A percentile compares a stretch with the other conserved stretches of the same genome.
phyloP scores from a whole-genome alignment of 2,329 filamentous ascomycete genomes.

The Ophiosphaerella narmari region DNA sequence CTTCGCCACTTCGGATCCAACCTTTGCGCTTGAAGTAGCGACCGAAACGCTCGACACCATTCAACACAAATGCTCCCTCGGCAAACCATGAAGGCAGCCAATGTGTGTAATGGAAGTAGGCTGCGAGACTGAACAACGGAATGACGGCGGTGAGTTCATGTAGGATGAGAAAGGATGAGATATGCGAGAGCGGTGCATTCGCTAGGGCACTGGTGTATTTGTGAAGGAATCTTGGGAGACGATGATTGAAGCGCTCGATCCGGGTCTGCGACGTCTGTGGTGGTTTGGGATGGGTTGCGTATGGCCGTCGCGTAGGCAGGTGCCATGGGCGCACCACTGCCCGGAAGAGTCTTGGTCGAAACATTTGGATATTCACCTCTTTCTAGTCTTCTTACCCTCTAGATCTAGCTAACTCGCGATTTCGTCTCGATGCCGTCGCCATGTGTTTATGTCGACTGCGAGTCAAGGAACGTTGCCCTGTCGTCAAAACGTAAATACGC shows the following conservation, averaged over 20 bases:
- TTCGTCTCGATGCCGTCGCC: background rate
- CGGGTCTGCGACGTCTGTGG: constrained; percentile 33
- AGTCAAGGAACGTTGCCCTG: constrained; percentile 6
- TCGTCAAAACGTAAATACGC: constrained; percentile 10
- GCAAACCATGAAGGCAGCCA: constrained; percentile 67
- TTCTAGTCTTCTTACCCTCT: constrained; percentile 4
- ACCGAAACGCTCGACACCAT: constrained; percentile 75
- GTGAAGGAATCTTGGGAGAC: constrained; percentile 67
- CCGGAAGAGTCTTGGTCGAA: constrained; percentile 9
- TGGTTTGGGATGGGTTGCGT: constrained; percentile 20
- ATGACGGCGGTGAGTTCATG: constrained; percentile 83
- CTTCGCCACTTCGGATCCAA: constrained; percentile 69
- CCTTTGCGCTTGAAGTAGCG: constrained; percentile 77
- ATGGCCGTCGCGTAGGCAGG: constrained; percentile 18
- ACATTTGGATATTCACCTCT: constrained; percentile 15
- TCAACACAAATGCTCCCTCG: constrained; percentile 59
- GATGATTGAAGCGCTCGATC: constrained; percentile 43
- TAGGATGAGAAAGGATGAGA: constrained; percentile 83
- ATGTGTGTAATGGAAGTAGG: constrained; percentile 64
- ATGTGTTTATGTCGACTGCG: background rate
- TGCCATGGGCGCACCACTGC: background rate
- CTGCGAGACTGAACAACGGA: constrained; percentile 61
- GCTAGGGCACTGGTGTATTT: constrained; percentile 72
- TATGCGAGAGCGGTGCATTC: constrained; percentile 78
- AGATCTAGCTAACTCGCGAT: background rate